Percentiles rank a stretch among this genome's conserved stretches.
Conservation (phyloP, 768 basidiomycete genomes). For the Serendipita sp. region DNA sequence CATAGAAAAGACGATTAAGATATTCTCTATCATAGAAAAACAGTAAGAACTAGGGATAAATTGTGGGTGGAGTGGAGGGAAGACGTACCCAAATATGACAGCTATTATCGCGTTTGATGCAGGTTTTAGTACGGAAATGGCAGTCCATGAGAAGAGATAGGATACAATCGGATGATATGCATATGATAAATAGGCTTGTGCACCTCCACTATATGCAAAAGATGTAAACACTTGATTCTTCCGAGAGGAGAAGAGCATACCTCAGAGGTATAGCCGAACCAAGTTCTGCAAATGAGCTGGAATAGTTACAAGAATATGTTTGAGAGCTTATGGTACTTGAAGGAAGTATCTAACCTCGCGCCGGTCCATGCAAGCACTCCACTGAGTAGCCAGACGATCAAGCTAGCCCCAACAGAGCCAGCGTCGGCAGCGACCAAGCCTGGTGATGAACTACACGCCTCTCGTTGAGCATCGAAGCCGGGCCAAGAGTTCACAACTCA, state of each 20-base stretch:
- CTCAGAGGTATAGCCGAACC: slow-evolving; percentile 68
- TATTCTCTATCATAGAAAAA: slow-evolving; percentile 40
- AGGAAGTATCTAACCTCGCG: slow-evolving; percentile 24
- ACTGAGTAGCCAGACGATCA: slow-evolving; percentile 67
- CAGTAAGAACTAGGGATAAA: background rate
- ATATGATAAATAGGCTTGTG: slow-evolving; percentile 75
- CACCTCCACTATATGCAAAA: slow-evolving; percentile 26
- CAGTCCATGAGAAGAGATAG: slow-evolving; percentile 90
- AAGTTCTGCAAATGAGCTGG: slow-evolving; percentile 77
- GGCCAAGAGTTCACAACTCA: slow-evolving; percentile 21
- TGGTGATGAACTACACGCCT: slow-evolving; percentile 55
- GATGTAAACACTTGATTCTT: slow-evolving; percentile 15
- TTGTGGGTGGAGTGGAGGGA: slow-evolving; percentile 5
- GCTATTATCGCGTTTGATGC: slow-evolving; percentile 71
- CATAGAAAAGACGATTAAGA: slow-evolving; percentile 74
- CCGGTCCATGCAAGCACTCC: slow-evolving; percentile 90
- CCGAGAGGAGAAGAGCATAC: background rate
- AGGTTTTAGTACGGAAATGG: slow-evolving; percentile 76
- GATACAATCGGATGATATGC: slow-evolving; percentile 75
- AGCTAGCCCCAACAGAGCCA: slow-evolving; percentile 76
- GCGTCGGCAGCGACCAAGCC: slow-evolving; percentile 83
- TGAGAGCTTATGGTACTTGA: background rate
- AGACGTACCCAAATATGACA: slow-evolving; percentile 49
- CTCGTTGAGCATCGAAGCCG: background rate
- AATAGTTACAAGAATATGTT: background rate